A percentile compares a stretch with the other conserved stretches of the same genome.
Conservation (phyloP, 139 green algal species). For the Zygnema cylindricum region DNA sequence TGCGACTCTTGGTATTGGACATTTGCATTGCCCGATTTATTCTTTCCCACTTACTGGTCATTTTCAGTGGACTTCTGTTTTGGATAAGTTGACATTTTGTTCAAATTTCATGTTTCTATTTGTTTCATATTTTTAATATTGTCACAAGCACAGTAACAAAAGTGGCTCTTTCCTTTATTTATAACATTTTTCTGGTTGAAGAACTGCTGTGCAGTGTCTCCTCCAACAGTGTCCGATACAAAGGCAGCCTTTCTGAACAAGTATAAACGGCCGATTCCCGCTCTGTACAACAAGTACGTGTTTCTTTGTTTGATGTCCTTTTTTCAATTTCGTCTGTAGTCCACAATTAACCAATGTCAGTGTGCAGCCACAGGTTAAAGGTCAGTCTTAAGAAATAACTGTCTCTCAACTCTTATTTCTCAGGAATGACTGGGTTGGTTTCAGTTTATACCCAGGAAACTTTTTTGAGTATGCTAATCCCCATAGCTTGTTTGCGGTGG, state of each 20-base stretch:
- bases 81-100: too few relatives aligned
- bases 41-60: too few relatives aligned
- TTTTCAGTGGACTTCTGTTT: too few relatives aligned
- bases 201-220: background rate
- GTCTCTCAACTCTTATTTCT: too few relatives aligned
- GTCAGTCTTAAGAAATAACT: too few relatives aligned
- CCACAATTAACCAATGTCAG: background rate
- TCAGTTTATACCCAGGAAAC: background rate
- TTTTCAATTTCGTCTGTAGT: background rate
- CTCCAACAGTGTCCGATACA: slow-evolving; percentile 67
- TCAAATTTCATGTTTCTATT: too few relatives aligned
- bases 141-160: too few relatives aligned
- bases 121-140: too few relatives aligned
- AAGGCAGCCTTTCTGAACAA: slow-evolving; percentile 67
- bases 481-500: background rate
- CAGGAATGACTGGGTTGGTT: too few relatives aligned
- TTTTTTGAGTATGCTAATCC: background rate
- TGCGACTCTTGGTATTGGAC: too few relatives aligned
- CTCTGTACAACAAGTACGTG: slow-evolving; percentile 66
- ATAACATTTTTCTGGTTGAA: background rate
- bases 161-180: too few relatives aligned
- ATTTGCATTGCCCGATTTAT: too few relatives aligned
- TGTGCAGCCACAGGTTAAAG: background rate
- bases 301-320: background rate
- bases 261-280: slow-evolving; percentile 68